Evolutionary conservation across 1,139 yeast species (phyloP), one percentile per base, ranked within the genome.

Genomic region (Nakaseomyces nivariensis): DNA sequence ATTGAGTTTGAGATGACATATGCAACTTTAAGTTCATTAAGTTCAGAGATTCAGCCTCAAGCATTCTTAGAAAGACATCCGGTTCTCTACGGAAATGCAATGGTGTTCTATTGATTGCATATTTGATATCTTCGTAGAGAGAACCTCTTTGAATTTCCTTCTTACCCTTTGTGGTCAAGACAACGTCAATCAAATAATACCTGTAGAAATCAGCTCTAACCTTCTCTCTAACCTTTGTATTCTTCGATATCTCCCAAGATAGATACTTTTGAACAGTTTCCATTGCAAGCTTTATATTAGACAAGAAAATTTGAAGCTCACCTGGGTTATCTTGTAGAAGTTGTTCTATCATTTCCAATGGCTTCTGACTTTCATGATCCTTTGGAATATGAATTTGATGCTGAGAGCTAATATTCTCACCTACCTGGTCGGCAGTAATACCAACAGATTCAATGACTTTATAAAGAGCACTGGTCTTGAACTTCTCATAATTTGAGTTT

Each of bases 121-220:
- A 94, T 66, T 92, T 94, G 70, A 94, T 83, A 61, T 88, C 96
- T 53, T 85, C 88, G 61, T 82, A 90, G 1, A 92, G 85, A 55
- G 92, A 83, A 54, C 82, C 82, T 51, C 78, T 81, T 57, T 85
- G 95, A 55, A 92, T 92, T 56, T 84, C 81, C 46, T 79, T 73
- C 59, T 79, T 79, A 54, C 99, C 99, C 68, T 87, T 89, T 56
- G 89, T 95, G 0, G 97, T 90, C 40, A 90, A 70, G 13, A 79
- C 77, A 25, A 90, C 83, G 63, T 85, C 84, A 24, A 90, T 76
- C 27, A 77, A 75, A 13, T 95, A 88, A 60, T 77, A 81, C 41
- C 76, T 74, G 64, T 81, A 78, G 64, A 81, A 86, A 26, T 82
- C 79, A 7, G 76, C 70, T 66, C 98, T 80, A 49, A 92, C 76